phyloP scores from a whole-genome alignment of 352 stramenopile species.

The Thalassiosira livingstoniorum region DNA sequence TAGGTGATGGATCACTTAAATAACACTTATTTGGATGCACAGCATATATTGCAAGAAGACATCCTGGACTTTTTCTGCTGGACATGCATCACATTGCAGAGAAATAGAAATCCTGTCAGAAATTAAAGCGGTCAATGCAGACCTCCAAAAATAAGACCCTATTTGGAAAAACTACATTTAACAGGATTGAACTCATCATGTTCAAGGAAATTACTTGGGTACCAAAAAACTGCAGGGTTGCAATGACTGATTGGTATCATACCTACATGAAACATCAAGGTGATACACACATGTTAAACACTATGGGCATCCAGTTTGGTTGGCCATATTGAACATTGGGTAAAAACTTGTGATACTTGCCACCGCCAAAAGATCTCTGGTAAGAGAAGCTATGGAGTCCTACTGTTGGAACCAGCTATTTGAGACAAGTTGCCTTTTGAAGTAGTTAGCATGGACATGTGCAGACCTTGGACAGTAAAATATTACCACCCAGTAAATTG shows the following conservation, averaged over 20 bases:
- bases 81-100: no score
- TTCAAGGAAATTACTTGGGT: not conserved
- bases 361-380: constrained; percentile 14
- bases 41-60: no score
- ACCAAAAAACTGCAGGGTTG: not conserved
- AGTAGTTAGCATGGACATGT: constrained; percentile 2
- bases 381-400: constrained; percentile 6
- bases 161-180: not conserved
- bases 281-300: constrained; percentile 6
- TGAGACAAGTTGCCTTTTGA: constrained; percentile 8
- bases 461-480: constrained; percentile 2
- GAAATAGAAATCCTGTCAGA: not conserved
- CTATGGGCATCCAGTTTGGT: constrained; percentile 7
- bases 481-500: no score
- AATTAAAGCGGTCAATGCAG: not conserved
- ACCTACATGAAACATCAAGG: constrained; percentile 7
- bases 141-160: not conserved
- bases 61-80: no score
- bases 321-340: constrained; percentile 2
- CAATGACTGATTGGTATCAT: not conserved
- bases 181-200: not conserved
- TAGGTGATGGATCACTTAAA: no score
- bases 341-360: constrained; percentile 13
- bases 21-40: no score
- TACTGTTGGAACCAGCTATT: not conserved